Evolutionary conservation across 768 basidiomycete species (phyloP).

Genomic region (Phaffia tasmanica): DNA sequence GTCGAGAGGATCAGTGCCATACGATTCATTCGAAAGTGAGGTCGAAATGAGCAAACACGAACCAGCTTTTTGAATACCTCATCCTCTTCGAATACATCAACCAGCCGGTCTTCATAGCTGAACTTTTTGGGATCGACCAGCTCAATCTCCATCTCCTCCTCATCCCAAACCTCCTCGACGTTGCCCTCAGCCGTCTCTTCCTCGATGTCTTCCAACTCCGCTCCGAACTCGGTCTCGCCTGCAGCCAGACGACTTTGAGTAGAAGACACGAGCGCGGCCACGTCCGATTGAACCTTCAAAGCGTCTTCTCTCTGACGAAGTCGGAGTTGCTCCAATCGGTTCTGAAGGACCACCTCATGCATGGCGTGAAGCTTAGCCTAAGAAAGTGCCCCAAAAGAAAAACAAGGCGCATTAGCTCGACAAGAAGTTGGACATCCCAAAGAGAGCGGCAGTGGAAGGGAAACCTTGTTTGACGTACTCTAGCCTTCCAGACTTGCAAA

Average conservation of each 20-base stretch:
- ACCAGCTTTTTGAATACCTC: conserved; percentile 47
- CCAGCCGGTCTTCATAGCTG: conserved; percentile 63
- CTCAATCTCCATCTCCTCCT: conserved; percentile 68
- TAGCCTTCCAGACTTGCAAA: conserved; percentile 91
- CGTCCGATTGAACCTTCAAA: conserved; percentile 80
- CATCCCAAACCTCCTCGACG: conserved; percentile 56
- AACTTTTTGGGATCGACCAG: conserved; percentile 61
- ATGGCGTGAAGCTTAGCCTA: conserved; percentile 83
- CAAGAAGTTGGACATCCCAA: neutral
- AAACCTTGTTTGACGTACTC: conserved; percentile 45
- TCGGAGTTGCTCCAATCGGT: conserved; percentile 88
- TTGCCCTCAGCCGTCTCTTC: conserved; percentile 34
- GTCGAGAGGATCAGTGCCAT: neutral
- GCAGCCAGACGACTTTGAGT: conserved; percentile 42
- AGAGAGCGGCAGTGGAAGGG: neutral
- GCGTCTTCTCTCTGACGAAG: conserved; percentile 95
- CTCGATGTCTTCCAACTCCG: conserved; percentile 38
- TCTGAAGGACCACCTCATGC: conserved; percentile 93
- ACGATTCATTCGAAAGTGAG: conserved; percentile 19
- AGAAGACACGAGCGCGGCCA: conserved; percentile 33
- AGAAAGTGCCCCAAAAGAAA: neutral
- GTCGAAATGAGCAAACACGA: conserved; percentile 9
- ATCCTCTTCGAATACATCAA: conserved; percentile 60
- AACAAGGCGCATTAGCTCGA: too few species aligned
- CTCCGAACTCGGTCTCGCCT: conserved; percentile 37